Percentiles rank a stretch among this genome's conserved stretches.
These are phyloP conservation scores for Fusarium vanettenii DNA, from an alignment of 2,329 filamentous ascomycete species.

Conservation along the genomic window DNA sequence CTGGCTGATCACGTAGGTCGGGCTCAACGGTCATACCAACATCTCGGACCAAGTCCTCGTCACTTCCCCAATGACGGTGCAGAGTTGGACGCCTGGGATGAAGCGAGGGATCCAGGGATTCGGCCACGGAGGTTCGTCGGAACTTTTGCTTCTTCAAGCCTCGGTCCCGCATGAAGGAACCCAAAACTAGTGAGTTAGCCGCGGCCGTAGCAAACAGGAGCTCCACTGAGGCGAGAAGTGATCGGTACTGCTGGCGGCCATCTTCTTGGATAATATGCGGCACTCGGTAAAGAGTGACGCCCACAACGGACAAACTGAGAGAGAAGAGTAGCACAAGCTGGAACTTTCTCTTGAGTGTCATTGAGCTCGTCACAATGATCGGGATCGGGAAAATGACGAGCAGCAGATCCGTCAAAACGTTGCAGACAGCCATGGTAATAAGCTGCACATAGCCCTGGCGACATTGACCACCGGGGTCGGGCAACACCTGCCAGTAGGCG, in stretches of 20 bases:
- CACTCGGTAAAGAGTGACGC: slow-evolving; percentile 84
- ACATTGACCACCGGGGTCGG: slow-evolving; percentile 87
- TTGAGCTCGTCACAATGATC: slow-evolving; percentile 83
- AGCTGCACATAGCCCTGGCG: slow-evolving; percentile 89
- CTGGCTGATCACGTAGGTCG: slow-evolving; percentile 57
- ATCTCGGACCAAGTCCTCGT: slow-evolving; percentile 87
- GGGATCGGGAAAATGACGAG: slow-evolving; percentile 91
- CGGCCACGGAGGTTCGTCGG: slow-evolving; percentile 71
- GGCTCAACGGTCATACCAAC: slow-evolving; percentile 76
- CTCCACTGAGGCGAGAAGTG: slow-evolving; percentile 89
- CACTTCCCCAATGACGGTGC: slow-evolving; percentile 83
- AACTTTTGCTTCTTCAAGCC: slow-evolving; percentile 92
- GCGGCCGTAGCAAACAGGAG: slow-evolving; percentile 88
- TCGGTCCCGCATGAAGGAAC: slow-evolving; percentile 90
- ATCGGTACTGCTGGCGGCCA: slow-evolving; percentile 87
- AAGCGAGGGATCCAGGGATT: slow-evolving; percentile 67
- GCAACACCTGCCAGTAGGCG: slow-evolving; percentile 84
- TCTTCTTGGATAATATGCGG: slow-evolving; percentile 77
- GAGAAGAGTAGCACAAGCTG: slow-evolving; percentile 86
- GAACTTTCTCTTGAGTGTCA: slow-evolving; percentile 81
- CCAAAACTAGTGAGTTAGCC: slow-evolving; percentile 89
- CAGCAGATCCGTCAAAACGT: slow-evolving; percentile 88
- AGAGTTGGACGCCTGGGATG: slow-evolving; percentile 60
- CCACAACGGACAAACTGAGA: slow-evolving; percentile 83
- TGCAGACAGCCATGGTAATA: slow-evolving; percentile 88